These are phyloP conservation scores for Lasiosphaeria ovina DNA, from an alignment of 495 filamentous ascomycete species.

Conservation along the genomic window DNA sequence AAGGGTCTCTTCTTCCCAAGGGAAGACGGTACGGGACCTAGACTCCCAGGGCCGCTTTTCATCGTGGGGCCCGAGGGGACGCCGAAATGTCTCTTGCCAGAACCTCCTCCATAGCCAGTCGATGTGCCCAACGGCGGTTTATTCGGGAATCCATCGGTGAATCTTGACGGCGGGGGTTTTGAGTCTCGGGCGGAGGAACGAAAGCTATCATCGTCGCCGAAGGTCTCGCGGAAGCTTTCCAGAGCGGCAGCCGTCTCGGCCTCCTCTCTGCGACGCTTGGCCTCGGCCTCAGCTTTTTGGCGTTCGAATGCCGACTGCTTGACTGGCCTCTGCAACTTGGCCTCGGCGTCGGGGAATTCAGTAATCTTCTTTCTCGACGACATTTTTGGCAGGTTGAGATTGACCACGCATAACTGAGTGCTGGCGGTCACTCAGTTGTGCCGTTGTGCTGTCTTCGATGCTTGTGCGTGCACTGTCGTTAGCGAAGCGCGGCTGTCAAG, in stretches of 20 bases:
- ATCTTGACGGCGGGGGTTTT: slow-evolving; percentile 27
- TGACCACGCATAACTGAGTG: slow-evolving; percentile 22
- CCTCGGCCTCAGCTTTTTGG: slow-evolving; percentile 89
- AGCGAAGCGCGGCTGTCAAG: too few relatives aligned
- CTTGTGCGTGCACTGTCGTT: too few relatives aligned
- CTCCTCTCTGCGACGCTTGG: slow-evolving; percentile 81
- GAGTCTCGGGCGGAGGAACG: slow-evolving; percentile 6
- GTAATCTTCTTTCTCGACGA: slow-evolving; percentile 40
- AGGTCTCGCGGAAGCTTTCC: slow-evolving; percentile 87
- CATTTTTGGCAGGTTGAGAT: slow-evolving; percentile 29
- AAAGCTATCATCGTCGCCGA: slow-evolving; percentile 66
- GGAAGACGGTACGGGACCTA: slow-evolving; percentile 62
- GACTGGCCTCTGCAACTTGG: slow-evolving; percentile 77
- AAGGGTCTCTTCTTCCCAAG: slow-evolving; percentile 47
- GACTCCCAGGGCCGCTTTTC: slow-evolving; percentile 72
- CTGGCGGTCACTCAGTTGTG: neutral
- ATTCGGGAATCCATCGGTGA: slow-evolving; percentile 37
- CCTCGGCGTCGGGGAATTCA: slow-evolving; percentile 79
- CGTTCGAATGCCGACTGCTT: slow-evolving; percentile 92
- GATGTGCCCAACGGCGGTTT: slow-evolving; percentile 35
- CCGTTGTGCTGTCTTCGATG: neutral
- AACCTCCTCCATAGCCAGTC: slow-evolving; percentile 35
- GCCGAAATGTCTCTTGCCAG: slow-evolving; percentile 49
- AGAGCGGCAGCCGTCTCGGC: slow-evolving; percentile 88
- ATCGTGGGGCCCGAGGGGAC: slow-evolving; percentile 26